These are phyloP conservation scores for Dactylellina drechsleri DNA, from an alignment of 2,329 filamentous ascomycete genomes.

Conservation along the genomic window DNA sequence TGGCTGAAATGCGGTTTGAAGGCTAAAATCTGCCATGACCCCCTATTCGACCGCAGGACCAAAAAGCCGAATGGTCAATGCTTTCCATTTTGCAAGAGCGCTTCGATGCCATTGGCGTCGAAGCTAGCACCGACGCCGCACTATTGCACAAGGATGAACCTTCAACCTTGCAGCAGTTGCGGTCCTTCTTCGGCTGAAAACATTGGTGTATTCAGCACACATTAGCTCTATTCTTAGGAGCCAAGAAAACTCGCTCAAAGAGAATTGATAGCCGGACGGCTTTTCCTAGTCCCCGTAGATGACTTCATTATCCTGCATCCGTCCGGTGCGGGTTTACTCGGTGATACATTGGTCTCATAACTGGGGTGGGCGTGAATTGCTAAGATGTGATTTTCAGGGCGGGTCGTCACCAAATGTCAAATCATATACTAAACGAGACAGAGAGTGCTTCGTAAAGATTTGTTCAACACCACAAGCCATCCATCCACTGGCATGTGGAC, in stretches of 20 bases:
- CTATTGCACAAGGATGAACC: constrained; percentile 24
- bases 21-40: not conserved
- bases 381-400: constrained; percentile 37
- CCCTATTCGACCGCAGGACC: constrained; percentile 13
- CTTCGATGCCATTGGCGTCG: constrained; percentile 5
- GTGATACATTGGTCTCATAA: constrained; percentile 14
- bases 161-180: not conserved
- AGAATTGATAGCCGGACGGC: not conserved
- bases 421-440: constrained; percentile 29
- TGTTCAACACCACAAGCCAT: constrained; percentile 2
- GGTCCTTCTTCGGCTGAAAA: constrained; percentile 1
- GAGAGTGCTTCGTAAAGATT: constrained; percentile 31
- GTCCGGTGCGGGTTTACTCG: constrained; percentile 19
- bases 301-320: constrained; percentile 14
- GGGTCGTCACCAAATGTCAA: not conserved
- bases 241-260: too few relatives aligned
- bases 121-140: constrained; percentile 16
- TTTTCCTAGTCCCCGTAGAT: not conserved
- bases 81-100: not conserved
- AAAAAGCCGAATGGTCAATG: constrained; percentile 22
- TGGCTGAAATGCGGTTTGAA: constrained; percentile 1
- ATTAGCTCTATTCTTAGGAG: too few relatives aligned
- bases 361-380: not conserved
- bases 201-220: too few relatives aligned
- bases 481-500: not conserved